Evolutionary conservation across 805 yeast species (phyloP).

Genomic region (Schizosaccharomyces japonicus): DNA sequence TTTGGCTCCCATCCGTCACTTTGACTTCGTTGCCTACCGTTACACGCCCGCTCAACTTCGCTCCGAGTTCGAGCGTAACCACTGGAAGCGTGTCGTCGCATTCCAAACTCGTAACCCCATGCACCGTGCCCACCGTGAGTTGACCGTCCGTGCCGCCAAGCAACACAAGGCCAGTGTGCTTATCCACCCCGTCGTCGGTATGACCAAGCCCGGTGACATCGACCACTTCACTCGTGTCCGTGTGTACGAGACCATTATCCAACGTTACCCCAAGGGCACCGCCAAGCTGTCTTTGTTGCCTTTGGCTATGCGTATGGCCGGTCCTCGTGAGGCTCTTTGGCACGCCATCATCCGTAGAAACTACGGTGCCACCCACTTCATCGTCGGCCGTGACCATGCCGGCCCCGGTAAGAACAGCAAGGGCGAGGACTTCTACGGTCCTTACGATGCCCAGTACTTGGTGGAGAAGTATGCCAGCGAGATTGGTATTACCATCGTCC

Average conservation of each 20-base stretch:
- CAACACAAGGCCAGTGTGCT: constrained; percentile 67
- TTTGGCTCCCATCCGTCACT: constrained; percentile 59
- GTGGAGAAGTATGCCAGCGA: constrained; percentile 56
- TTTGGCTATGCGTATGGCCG: constrained; percentile 97
- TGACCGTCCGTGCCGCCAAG: constrained; percentile 90
- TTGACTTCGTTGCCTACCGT: constrained; percentile 69
- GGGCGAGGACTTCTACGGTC: constrained; percentile 88
- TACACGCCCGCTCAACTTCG: constrained; percentile 81
- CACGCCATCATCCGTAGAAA: constrained; percentile 91
- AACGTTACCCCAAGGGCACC: constrained; percentile 83
- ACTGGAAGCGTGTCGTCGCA: constrained; percentile 80
- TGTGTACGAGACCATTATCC: constrained; percentile 75
- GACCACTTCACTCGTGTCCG: constrained; percentile 94
- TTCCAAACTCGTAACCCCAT: constrained; percentile 96
- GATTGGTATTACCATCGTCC: constrained; percentile 72
- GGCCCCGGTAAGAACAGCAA: constrained; percentile 79
- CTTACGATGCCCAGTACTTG: constrained; percentile 84
- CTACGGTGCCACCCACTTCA: constrained; percentile 90
- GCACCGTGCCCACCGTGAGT: constrained; percentile 95
- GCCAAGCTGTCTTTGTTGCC: constrained; percentile 75
- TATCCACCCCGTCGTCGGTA: constrained; percentile 91
- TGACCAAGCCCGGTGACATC: constrained; percentile 92
- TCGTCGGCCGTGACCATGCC: constrained; percentile 95
- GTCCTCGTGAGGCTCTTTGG: constrained; percentile 96
- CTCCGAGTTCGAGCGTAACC: constrained; percentile 51